Base-by-base conservation (phyloP, 225 moss, liverwort and hornwort species). In the Rhytidiadelphus loreus region DNA sequence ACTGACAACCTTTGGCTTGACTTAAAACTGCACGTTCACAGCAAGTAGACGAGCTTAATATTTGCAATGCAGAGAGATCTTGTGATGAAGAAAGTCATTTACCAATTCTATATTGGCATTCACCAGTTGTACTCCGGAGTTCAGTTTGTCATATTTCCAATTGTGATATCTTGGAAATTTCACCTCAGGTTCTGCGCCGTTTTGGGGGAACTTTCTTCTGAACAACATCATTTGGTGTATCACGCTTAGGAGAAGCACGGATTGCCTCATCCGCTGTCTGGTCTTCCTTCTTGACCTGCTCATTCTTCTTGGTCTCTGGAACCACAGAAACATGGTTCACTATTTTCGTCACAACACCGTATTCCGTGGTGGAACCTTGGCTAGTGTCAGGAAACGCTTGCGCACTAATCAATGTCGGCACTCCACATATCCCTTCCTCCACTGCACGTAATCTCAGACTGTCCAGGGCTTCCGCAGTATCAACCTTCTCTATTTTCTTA, bases 321-420 rank as follows among this genome's bases (percentile, higher is more conserved):
- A 62, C 84, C 60, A 50, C 72, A 83, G 94, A 70, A 23, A 58
- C 60, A 88, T 93, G 83, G 48, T 92, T 91, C 46, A 94, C 87
- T 48, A 96, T 89, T 89, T 88, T 93, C 24, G 95, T 96, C 81
- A 93, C 94, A 73, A 96, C 81, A 58, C 93, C 96, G 66, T 88
- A 96, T 41, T 95, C 93, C 41, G 83, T 90, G 74, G 65, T 80
- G 83, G 89, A 89, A 83, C 96, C 96, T 86, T 96, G 93, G 72
- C 81, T 95, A 77, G 95, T 95, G 89, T 96, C 95, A 77, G 85
- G 93, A 29, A 87, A 92, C 20, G 85, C 86, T 78, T 90, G 89
- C 84, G 85, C 86, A 92, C 88, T 86, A 44, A 94, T 87, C 87
- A 93, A 83, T 66, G 90, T 92, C 86, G 92, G 89, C 80, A 89